Evolutionary conservation across 2,329 filamentous ascomycete genomes (phyloP), one percentile per base, ranked within the genome.

Genomic region (Fusarium papillatum): DNA sequence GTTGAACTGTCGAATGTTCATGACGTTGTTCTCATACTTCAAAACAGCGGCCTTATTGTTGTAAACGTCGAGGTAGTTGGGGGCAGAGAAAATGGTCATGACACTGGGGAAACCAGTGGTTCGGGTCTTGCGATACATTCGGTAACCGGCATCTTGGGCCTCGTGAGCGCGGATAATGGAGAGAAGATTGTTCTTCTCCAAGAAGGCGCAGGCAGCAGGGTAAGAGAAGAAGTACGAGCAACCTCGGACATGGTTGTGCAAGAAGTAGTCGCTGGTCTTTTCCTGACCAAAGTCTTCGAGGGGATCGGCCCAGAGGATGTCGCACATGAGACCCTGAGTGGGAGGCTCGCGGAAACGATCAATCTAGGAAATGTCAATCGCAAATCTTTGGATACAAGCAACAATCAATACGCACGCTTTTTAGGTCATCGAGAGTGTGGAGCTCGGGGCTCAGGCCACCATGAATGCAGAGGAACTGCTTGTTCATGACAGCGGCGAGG

Each of bases 141-240:
- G 92, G 86, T 99, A 99, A 24, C 97, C 97, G 43, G 97, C 97
- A 86, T 99, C 97, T 88, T 99, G 97, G 46, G 97, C 97, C 85
- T 99, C 97, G 88, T 99, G 97, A 24, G 97, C 97, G 80, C 97
- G 94, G 83, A 99, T 99, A 81, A 99, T 93, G 26, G 97, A 99
- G 50, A 99, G 91, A 14, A 99, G 89, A 82, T 98, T 99, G 87
- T 99, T 99, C 90, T 98, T 98, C 86, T 99, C 97, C 73, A 99
- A 89, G 87, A 99, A 99, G 17, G 95, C 95, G 86, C 97, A 99
- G 34, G 97, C 97, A 9, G 97, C 96, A 4, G 96, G 96, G 83
- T 99, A 99, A 19, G 96, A 98, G 87, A 99, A 99, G 89, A 99
- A 99, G 88, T 98, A 99, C 3, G 97, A 98, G 86, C 97, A 99